phyloP scores from a whole-genome alignment of 1,139 yeast genomes.

The Nematodospora anomalae region DNA sequence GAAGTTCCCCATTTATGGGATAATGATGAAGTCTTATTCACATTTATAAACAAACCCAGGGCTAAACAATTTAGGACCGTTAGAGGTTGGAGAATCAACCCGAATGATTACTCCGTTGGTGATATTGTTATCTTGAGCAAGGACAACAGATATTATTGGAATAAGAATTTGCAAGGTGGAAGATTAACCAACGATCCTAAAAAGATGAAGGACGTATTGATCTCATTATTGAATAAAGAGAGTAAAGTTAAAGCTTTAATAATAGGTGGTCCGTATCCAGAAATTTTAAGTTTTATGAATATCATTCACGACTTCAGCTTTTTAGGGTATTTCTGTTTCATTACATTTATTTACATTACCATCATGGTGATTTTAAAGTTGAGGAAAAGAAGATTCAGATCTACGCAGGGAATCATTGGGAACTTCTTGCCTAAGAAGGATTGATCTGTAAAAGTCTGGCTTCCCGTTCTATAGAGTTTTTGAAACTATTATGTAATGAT shows the following conservation, averaged over 20 bases:
- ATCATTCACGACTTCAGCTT: conserved; percentile 45
- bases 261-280: conserved; percentile 47
- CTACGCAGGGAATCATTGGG: conserved; percentile 22
- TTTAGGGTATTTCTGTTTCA: conserved; percentile 38
- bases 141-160: conserved; percentile 37
- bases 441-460: conserved; percentile 25
- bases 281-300: conserved; percentile 42
- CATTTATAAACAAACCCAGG: conserved; percentile 53
- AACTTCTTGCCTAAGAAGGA: conserved; percentile 24
- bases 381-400: conserved; percentile 10
- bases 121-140: conserved; percentile 36
- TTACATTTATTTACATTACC: conserved; percentile 15
- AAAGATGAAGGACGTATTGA: conserved; percentile 27
- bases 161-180: conserved; percentile 28
- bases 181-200: conserved; percentile 32
- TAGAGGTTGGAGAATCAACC: conserved; percentile 44
- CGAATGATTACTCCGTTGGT: conserved; percentile 42
- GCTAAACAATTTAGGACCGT: conserved; percentile 30
- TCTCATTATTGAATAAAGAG: conserved; percentile 32
- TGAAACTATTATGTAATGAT: conserved; percentile 41
- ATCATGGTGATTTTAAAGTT: conserved; percentile 8
- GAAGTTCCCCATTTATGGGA: conserved; percentile 48
- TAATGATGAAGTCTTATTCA: conserved; percentile 46
- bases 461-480: conserved; percentile 40
- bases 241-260: conserved; percentile 24